Conservation (phyloP, 2,329 filamentous ascomycete genomes). For the Plectosphaerella cucumerina region DNA sequence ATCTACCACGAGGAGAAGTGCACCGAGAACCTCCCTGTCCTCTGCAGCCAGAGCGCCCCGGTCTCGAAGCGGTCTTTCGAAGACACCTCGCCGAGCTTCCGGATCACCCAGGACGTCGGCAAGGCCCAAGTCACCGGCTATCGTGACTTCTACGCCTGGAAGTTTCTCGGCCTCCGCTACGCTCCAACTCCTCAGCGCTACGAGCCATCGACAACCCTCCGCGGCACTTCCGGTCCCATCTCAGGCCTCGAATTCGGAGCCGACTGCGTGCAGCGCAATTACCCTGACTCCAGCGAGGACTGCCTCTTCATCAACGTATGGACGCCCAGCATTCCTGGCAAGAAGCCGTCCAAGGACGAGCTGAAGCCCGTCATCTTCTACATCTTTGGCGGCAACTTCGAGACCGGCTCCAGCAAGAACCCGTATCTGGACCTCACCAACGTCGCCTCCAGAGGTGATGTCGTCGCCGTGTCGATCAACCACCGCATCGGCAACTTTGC, state of each 20-base stretch:
- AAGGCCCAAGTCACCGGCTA: neutral
- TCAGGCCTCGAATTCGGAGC: neutral
- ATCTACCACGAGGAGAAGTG: neutral
- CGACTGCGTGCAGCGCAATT: neutral
- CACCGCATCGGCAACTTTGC: slow-evolving; percentile 56
- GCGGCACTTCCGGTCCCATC: neutral
- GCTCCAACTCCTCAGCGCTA: neutral
- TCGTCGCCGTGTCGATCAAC: slow-evolving; percentile 54
- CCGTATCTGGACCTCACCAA: slow-evolving; percentile 40
- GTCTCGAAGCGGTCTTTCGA: neutral
- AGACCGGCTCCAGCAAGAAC: slow-evolving; percentile 34
- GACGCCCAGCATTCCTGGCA: slow-evolving; percentile 24
- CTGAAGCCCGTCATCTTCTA: slow-evolving; percentile 25
- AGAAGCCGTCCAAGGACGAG: neutral
- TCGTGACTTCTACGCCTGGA: slow-evolving; percentile 1
- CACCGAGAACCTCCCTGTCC: neutral
- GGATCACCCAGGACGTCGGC: neutral
- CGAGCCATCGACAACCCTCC: neutral
- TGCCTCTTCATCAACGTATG: slow-evolving; percentile 46
- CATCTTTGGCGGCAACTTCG: slow-evolving; percentile 39
- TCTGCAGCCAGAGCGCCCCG: neutral
- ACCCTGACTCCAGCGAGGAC: slow-evolving; percentile 30
- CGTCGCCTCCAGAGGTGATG: slow-evolving; percentile 38
- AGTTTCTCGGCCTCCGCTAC: slow-evolving; percentile 1
- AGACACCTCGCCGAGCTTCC: neutral